These are phyloP conservation scores for Rhizopus arrhizus DNA, from an alignment of 371 early-diverging fungal genomes.

Conservation along the genomic window DNA sequence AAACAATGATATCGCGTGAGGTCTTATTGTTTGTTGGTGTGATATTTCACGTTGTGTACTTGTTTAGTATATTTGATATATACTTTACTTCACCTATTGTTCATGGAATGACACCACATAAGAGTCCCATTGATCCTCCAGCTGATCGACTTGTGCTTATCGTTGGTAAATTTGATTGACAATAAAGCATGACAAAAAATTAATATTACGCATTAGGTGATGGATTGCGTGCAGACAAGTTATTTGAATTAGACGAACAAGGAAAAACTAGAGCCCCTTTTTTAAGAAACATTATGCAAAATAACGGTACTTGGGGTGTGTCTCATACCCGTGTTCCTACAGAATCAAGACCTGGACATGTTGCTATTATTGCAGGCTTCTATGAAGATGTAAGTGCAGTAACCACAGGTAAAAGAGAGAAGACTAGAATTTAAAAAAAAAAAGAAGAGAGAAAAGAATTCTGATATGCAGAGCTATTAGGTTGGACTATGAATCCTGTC, in stretches of 20 bases:
- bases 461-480: constrained; percentile 34
- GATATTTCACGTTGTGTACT: constrained; percentile 88
- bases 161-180: constrained; percentile 63
- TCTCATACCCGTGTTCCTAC: constrained; percentile 97
- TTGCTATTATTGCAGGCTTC: constrained; percentile 95
- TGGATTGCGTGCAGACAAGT: constrained; percentile 91
- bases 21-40: constrained; percentile 75
- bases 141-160: constrained; percentile 89
- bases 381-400: constrained; percentile 98
- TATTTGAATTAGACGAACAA: constrained; percentile 68
- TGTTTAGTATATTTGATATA: constrained; percentile 94
- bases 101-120: constrained; percentile 90
- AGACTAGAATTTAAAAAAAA: not conserved
- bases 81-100: constrained; percentile 97
- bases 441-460: not conserved
- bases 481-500: constrained; percentile 97
- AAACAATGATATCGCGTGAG: constrained; percentile 49
- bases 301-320: constrained; percentile 85
- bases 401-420: constrained; percentile 70
- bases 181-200: not conserved
- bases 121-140: constrained; percentile 70
- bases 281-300: constrained; percentile 63
- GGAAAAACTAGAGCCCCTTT: constrained; percentile 71
- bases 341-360: constrained; percentile 97
- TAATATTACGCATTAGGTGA: constrained; percentile 62